Conservation (phyloP, 2,329 filamentous ascomycete species). For the Phialocephala sp. region DNA sequence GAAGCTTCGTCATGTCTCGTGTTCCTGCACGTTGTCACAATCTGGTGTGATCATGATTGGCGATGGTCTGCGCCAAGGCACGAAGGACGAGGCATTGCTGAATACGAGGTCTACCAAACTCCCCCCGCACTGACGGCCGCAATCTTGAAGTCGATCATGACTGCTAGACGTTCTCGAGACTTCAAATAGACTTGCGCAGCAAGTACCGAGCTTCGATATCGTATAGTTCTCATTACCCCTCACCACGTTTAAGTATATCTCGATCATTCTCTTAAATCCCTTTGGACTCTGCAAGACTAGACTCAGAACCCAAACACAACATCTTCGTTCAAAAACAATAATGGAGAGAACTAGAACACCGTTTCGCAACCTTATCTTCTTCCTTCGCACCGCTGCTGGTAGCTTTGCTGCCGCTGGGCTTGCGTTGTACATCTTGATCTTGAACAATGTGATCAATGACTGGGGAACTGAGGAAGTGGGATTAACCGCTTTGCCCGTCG, state of each 20-base stretch:
- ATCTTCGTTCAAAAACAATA: background rate
- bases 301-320: background rate
- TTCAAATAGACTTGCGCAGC: background rate
- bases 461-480: conserved; percentile 1
- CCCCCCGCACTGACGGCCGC: background rate
- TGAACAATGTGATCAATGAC: conserved; percentile 3
- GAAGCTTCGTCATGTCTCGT: conserved; percentile 4
- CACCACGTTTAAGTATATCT: background rate
- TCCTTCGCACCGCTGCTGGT: conserved; percentile 10
- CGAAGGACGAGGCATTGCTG: conserved; percentile 6
- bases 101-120: conserved; percentile 1
- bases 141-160: background rate
- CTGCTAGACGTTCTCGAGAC: background rate
- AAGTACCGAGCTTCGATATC: background rate
- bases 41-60: background rate
- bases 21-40: background rate
- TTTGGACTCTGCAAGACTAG: background rate
- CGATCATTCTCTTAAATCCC: background rate
- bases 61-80: background rate
- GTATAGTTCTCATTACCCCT: background rate
- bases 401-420: conserved; percentile 12
- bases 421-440: conserved; percentile 9
- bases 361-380: background rate
- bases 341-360: conserved; percentile 17
- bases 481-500: conserved; percentile 15